Evolutionary conservation across 129 eudicot species (phyloP), one percentile per base, ranked within the genome.

Genomic region (Saussurea involucrata): DNA sequence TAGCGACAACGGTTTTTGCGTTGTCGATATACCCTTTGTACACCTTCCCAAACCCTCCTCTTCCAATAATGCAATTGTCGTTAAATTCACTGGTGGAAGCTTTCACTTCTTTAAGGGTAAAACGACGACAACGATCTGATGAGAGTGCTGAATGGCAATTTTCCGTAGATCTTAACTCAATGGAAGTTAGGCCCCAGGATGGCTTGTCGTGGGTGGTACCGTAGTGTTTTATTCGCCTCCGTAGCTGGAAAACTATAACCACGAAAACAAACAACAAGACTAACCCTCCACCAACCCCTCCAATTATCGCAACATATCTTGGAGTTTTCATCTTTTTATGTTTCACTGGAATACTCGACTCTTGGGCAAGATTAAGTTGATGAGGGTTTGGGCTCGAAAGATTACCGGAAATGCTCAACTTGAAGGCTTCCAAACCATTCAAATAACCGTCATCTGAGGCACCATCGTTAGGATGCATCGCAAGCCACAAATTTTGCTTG

Each of bases 11-110:
- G 40, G 44, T 67, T 11, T 76, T 66, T n/a, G 29, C 33, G 24
- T 85, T 85, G 68, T 90, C 86, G 0, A 87, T 31, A 10, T 22
- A 27, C 24, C 95, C 90, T 78, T 63, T 85, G 28, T 84, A 89
- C 12, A 89, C 94, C 71, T 86, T 89, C 4, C 92, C 95, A 24
- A 90, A 90, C 40, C 95, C 92, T 5, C 95, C 95, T 0, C 65
- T 80, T 0, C 95, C 95, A 4, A 90, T 78, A 6, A 85, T 73
- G 8, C 63, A 72, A 9, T 80, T 75, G 60, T 85, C 90, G 0
- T 87, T 68, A 17, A 90, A 87, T 25, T 85, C 65, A 5, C 81
- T 7, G 0, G 92, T 90, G 20, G 81, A 86, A 3, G 12, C 68
- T 73, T 34, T 78, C 34, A 90, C 65, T 77, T 90, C 92, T 13